A percentile compares a stretch with the other conserved stretches of the same genome.
phyloP scores from a whole-genome alignment of 495 filamentous ascomycete species.

The Aspergillus biplanus region DNA sequence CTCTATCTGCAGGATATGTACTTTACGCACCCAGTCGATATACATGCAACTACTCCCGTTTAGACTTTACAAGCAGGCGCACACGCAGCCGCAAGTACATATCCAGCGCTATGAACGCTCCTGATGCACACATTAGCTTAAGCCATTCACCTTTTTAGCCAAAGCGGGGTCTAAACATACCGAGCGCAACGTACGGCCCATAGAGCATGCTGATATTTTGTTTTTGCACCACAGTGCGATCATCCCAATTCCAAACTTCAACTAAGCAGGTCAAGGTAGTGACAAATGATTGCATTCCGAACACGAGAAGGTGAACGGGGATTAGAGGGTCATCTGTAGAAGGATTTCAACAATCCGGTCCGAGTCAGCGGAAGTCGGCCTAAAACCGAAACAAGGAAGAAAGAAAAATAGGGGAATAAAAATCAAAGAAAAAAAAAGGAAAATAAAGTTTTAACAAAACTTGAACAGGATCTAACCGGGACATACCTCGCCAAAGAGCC shows the following conservation, averaged over 20 bases:
- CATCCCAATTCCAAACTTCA: conserved; percentile 60
- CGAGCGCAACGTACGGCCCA: conserved; percentile 71
- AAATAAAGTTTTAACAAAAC: too few species aligned
- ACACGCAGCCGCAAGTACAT: conserved; percentile 51
- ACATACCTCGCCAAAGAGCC: conserved; percentile 55
- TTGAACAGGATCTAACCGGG: background rate
- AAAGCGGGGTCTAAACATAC: conserved; percentile 52
- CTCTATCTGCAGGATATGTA: background rate
- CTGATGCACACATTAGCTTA: conserved; percentile 34
- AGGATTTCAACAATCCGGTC: background rate
- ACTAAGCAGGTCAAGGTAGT: conserved; percentile 73
- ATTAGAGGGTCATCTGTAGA: conserved; percentile 57
- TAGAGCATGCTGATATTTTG: conserved; percentile 65
- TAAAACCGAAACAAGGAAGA: background rate
- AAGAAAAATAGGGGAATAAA: conserved; percentile 1
- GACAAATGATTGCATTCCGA: conserved; percentile 68
- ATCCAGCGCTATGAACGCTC: conserved; percentile 59
- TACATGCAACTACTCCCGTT: conserved; percentile 34
- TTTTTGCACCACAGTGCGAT: conserved; percentile 58
- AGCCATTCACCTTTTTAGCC: background rate
- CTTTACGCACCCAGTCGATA: background rate
- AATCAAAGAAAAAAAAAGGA: background rate
- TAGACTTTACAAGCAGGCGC: conserved; percentile 37
- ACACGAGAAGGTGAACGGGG: conserved; percentile 70
- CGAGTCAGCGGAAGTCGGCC: conserved; percentile 1